Percentiles rank a stretch among this genome's conserved stretches.
These are phyloP conservation scores for Gastrolobium bilobum DNA, from an alignment of 306 rosid species.

Conservation along the genomic window DNA sequence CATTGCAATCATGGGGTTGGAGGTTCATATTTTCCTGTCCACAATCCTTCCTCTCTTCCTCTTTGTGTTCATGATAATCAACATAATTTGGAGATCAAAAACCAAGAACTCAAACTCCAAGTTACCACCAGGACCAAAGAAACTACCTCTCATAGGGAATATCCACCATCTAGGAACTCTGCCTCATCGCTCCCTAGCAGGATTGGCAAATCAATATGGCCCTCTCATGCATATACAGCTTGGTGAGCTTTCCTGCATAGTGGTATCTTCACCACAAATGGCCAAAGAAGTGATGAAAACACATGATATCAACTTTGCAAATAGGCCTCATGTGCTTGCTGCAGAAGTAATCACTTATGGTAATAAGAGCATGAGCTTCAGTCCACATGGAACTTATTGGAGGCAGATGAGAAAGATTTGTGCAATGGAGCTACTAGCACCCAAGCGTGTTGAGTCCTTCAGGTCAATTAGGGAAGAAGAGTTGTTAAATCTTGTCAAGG, in stretches of 20 bases:
- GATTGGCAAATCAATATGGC: conserved; percentile 39
- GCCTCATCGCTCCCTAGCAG: conserved; percentile 25
- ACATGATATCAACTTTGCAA: conserved; percentile 49
- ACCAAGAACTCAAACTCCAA: conserved; percentile 9
- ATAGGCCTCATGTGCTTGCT: conserved; percentile 39
- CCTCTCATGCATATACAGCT: conserved; percentile 46
- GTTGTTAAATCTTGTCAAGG: conserved; percentile 32
- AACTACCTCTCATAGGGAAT: conserved; percentile 46
- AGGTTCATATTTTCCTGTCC: background rate
- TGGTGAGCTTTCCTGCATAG: conserved; percentile 41
- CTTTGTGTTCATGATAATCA: conserved; percentile 22
- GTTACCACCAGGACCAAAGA: conserved; percentile 51
- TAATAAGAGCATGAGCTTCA: conserved; percentile 2
- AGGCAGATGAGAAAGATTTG: conserved; percentile 46
- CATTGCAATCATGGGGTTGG: conserved; percentile 2
- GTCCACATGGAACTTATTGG: conserved; percentile 40
- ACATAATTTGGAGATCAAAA: conserved; percentile 34
- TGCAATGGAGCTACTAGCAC: conserved; percentile 25
- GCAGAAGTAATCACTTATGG: conserved; percentile 40
- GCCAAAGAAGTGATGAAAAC: conserved; percentile 52
- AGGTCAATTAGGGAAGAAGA: conserved; percentile 47
- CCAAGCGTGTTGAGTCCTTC: conserved; percentile 40
- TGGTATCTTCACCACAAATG: conserved; percentile 51
- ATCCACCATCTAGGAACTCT: conserved; percentile 45
- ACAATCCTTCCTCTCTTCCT: conserved; percentile 32